A percentile compares a stretch with the other conserved stretches of the same genome.
Evolutionary conservation across 2,329 filamentous ascomycete species (phyloP).

Genomic region (Cladosporium oxysporum): DNA sequence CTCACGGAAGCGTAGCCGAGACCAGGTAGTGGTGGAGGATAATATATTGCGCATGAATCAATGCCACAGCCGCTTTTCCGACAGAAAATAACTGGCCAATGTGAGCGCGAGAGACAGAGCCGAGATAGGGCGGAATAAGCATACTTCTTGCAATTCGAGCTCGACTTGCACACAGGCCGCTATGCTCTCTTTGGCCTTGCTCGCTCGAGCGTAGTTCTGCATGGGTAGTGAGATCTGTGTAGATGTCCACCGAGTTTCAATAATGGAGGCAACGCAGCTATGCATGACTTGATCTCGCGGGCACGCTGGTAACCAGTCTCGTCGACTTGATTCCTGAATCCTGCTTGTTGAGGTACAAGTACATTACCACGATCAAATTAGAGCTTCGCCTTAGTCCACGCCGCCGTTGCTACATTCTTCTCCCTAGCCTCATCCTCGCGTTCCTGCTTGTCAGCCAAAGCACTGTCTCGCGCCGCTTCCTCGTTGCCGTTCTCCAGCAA

Average conservation of each 20-base stretch:
- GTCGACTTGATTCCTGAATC: neutral
- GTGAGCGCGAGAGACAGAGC: neutral
- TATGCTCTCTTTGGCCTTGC: neutral
- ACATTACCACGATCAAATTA: neutral
- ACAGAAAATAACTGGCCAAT: neutral
- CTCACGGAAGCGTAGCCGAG: neutral
- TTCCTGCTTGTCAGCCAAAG: slow-evolving; percentile 29
- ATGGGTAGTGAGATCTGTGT: neutral
- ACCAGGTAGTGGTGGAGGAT: neutral
- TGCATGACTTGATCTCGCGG: neutral
- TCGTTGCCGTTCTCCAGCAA: slow-evolving; percentile 53
- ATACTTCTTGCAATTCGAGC: neutral
- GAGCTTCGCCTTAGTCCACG: slow-evolving; percentile 13
- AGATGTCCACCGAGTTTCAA: neutral
- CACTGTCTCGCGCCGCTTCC: slow-evolving; percentile 39
- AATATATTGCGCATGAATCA: neutral
- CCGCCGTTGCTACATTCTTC: slow-evolving; percentile 4
- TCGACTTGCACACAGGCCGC: neutral
- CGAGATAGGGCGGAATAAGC: neutral
- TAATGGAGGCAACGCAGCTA: neutral
- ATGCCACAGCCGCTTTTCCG: neutral
- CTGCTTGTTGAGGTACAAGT: neutral
- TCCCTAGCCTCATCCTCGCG: slow-evolving; percentile 25
- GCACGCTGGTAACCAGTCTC: neutral
- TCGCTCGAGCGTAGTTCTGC: neutral